These are phyloP conservation scores for Magnusiomyces magnusii DNA, from an alignment of 1,139 yeast genomes.

Conservation along the genomic window DNA sequence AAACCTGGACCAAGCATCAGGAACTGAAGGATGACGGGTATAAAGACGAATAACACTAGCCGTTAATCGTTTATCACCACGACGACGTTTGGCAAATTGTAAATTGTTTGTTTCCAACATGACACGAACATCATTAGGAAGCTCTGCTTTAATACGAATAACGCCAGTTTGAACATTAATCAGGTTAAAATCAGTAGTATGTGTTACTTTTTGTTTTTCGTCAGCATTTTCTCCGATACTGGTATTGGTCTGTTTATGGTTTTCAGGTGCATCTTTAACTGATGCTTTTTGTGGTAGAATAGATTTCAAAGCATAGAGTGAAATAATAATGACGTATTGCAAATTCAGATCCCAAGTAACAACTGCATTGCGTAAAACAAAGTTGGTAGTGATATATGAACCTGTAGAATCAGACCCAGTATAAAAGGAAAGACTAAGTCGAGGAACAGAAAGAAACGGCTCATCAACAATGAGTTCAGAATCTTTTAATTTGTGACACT, in stretches of 20 bases:
- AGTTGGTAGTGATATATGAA: conserved; percentile 19
- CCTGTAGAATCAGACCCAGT: conserved; percentile 18
- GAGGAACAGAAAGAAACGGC: conserved; percentile 26
- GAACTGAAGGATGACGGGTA: conserved; percentile 49
- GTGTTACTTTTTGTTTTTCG: not conserved
- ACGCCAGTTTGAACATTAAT: conserved; percentile 35
- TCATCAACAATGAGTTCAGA: conserved; percentile 13
- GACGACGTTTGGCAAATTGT: conserved; percentile 31
- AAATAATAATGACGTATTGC: conserved; percentile 24
- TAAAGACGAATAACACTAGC: conserved; percentile 42
- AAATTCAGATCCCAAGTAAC: conserved; percentile 29
- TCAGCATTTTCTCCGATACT: not conserved
- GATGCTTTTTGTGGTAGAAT: not conserved
- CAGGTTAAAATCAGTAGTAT: conserved; percentile 28
- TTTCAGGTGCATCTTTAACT: not conserved
- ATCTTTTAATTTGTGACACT: conserved; percentile 20
- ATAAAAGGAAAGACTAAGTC: conserved; percentile 20
- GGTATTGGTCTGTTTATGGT: not conserved
- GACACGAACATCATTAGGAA: conserved; percentile 47
- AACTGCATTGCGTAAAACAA: conserved; percentile 25
- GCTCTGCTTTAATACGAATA: conserved; percentile 39
- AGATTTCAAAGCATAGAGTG: conserved; percentile 17
- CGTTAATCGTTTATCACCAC: conserved; percentile 28
- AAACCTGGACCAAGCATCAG: conserved; percentile 38
- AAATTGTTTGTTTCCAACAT: conserved; percentile 45